Evolutionary conservation across 805 yeast genomes (phyloP), one percentile per base, ranked within the genome.

Genomic region (Candida chauliodis): DNA sequence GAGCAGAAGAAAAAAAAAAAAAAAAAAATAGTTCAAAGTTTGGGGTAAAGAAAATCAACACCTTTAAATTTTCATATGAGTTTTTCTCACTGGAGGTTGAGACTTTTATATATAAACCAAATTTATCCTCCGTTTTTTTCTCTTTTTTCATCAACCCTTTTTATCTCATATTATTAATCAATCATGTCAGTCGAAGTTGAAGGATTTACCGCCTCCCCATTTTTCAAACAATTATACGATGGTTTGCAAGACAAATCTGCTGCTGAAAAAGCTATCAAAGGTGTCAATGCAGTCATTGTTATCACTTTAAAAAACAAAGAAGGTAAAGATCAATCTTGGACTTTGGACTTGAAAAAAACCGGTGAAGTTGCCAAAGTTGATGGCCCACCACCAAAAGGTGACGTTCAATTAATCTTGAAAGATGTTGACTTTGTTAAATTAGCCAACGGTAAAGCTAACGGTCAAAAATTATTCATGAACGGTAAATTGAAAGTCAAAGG

Each of bases 401-500:
- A 86, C 50, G 79, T 86, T 49, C 79, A 73, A 40, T 76, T 86
- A 56, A 64, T 72, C 49, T 66, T 84, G 49, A 67, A 65, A 43
- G 95, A 86, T 53, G 73, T 75, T 40, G 84, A 84, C 59, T 79
- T 87, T 51, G 80, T 73, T 50, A 78, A 75, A 58, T 74, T 87
- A 49, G 84, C 84, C 38, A 66, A 70, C 44, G 95, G 95, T 45
- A 84, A 85, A 71, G 79, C 88, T 47, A 82, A 81, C 60, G 87
- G 95, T 33, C 95, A 87, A 64, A 81, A 79, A 66, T 74, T 87
- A 54, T 87, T 85, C 62, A 77, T 87, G 84, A 67, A 75, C 51
- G 95, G 96, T 29, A 83, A 82, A 63, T 76, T 87, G 61, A 86
- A 85, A 73, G 81, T 87, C 47, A 84, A 81, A 71, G 95, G 95